Percentiles rank a stretch among this genome's conserved stretches.
Evolutionary conservation across 129 eudicot species (phyloP).

Genomic region (Deinandra increscens): DNA sequence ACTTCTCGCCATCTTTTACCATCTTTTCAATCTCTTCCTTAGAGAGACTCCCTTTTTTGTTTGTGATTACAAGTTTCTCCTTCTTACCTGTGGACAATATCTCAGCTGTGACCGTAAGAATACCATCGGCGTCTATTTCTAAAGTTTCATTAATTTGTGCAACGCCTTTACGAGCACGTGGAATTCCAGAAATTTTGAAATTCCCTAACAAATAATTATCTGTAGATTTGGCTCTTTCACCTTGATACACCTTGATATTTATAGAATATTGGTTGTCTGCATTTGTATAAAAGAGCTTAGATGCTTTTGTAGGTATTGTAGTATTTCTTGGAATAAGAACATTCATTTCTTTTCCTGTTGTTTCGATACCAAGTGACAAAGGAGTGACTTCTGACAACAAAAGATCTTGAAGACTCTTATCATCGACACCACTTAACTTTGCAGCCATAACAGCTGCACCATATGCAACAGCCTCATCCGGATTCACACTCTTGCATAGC

Average conservation of each 20-base stretch:
- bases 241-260: too few relatives aligned
- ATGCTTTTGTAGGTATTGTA: too few relatives aligned
- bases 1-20: conserved; percentile 17
- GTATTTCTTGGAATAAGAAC: too few relatives aligned
- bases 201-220: conserved; percentile 20
- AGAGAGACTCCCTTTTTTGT: conserved; percentile 11
- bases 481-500: conserved; percentile 23
- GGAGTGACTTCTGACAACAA: too few relatives aligned
- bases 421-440: too few relatives aligned
- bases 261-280: too few relatives aligned
- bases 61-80: conserved; percentile 14
- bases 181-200: conserved; percentile 1
- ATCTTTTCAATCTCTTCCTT: conserved; percentile 21
- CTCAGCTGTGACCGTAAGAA: conserved; percentile 22
- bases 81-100: conserved; percentile 6
- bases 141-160: neutral
- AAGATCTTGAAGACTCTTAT: too few relatives aligned
- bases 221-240: conserved; percentile 10
- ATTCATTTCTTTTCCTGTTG: too few relatives aligned
- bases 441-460: too few relatives aligned
- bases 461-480: too few relatives aligned
- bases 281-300: too few relatives aligned
- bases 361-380: too few relatives aligned
- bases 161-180: conserved; percentile 21
- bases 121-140: conserved; percentile 23